phyloP scores from a whole-genome alignment of 305 asterid species.

The Fraxinus sp. region DNA sequence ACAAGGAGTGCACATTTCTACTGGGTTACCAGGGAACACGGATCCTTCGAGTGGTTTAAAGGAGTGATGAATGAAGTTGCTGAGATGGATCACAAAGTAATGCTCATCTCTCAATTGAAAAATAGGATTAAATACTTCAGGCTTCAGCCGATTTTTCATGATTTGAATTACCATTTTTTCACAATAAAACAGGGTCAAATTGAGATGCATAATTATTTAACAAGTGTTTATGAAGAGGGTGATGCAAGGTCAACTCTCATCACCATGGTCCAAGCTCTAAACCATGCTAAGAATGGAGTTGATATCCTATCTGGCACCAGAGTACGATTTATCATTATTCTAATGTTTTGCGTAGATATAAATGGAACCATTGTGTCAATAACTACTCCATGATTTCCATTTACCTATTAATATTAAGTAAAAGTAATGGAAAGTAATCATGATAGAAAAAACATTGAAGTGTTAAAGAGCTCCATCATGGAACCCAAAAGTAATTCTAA shows the following conservation, averaged over 20 bases:
- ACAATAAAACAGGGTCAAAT: conserved; percentile 68
- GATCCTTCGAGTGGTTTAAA: conserved; percentile 97
- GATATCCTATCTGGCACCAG: conserved; percentile 93
- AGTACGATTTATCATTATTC: conserved; percentile 41
- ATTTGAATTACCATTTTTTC: conserved; percentile 8
- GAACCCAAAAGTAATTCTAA: not conserved
- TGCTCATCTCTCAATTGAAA: conserved; percentile 13
- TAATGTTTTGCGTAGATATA: not conserved
- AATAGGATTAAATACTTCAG: not conserved
- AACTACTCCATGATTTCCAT: not conserved
- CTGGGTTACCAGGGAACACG: conserved; percentile 94
- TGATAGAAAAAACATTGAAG: not conserved
- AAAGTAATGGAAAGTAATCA: not conserved
- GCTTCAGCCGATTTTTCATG: not conserved
- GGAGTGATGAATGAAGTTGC: conserved; percentile 94
- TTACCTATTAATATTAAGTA: not conserved
- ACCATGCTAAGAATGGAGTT: conserved; percentile 93
- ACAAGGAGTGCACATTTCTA: conserved; percentile 71
- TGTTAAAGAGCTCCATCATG: not conserved
- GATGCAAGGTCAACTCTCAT: conserved; percentile 95
- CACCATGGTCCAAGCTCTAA: conserved; percentile 96
- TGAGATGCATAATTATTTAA: conserved; percentile 93
- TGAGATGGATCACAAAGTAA: conserved; percentile 86
- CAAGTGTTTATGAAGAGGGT: conserved; percentile 92
- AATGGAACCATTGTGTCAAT: not conserved